Evolutionary conservation across 805 yeast species (phyloP), one percentile per base, ranked within the genome.

Genomic region (Ogataea pilisensis): DNA sequence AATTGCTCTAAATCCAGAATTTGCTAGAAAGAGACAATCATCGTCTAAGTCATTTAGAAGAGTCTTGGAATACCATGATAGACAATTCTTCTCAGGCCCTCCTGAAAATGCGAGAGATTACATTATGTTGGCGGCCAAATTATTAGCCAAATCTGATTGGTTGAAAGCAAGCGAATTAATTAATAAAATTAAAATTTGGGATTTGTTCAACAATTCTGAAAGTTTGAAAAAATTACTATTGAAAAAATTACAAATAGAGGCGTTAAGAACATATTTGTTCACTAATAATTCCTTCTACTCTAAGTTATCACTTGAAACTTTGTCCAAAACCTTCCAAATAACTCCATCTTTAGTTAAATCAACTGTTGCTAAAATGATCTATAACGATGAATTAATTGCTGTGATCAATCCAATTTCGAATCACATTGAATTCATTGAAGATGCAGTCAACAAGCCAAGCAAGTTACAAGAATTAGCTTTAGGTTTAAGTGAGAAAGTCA

Each of bases 91-190:
- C 74, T 87, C 88, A 48, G 99, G 98, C 33, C 99, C 99, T 35
- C 96, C 98, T 40, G 99, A 93, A 69, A 87, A 90, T 63, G 85
- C 95, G 34, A 83, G 95, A 58, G 99, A 93, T 64, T 86, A 78
- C 66, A 82, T 93, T 54, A 82, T 91, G 75, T 86, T 85, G 63
- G 95, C 97, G 36, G 95, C 97, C 31, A 82, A 82, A 66, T 79
- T 87, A 25, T 78, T 93, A 64, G 86, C 85, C 61, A 76, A 76
- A 54, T 96, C 97, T 51, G 87, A 91, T 60, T 93, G 99, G 98
- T 68, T 74, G 48, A 73, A 75, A 53, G 82, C 95, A 19, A 76
- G 79, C 50, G 79, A 78, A 38, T 74, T 86, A 58, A 76, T 93
- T 54, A 71, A 76, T 30, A 72, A 86, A 21, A 82, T 91, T 63